Evolutionary conservation across 352 stramenopile genomes (phyloP), one percentile per base, ranked within the genome.

Genomic region (Globisporangium acanthophoron): DNA sequence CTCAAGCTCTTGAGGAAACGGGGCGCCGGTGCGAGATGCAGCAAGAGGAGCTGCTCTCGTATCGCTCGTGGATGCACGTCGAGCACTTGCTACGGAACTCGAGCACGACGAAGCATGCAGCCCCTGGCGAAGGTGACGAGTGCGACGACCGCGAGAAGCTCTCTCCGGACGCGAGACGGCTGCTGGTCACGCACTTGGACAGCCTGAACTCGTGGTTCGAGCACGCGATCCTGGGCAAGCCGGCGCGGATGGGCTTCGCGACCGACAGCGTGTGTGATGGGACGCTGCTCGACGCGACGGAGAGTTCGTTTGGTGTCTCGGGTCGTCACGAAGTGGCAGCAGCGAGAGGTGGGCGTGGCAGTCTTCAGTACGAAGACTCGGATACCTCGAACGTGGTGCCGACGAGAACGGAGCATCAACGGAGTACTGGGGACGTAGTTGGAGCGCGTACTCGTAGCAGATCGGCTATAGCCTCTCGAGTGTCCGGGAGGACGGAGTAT

Each of bases 151-250:
- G 18, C 11, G 41, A 29, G 51, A 50, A 45, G 21, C 43, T 58
- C n/a, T 50, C 64, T 2, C 35, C 21, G 20, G 52, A 71, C 43
- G 54, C 55, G 27, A 58, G 73, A 21, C 41, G 58, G 5, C 31
- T 72, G 16, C 59, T 85, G 47, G 63, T 71, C 33, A 70, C 72
- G 18, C 65, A 87, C 40, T 48, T 87, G 40, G 72, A 65, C 40
- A 83, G 68, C 41, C 46, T 87, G 2, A 69, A 87, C 35, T 52
- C 50, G 50, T 87, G 77, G 77, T 87, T 87, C 35, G 67, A 74
- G 11, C 46, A 66, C 51, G 61, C 73, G 18, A 84, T 87, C 51
- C 44, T 69, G 44, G 9, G 65, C 52, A 58, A 65, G 70, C 18
- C 24, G 35, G 39, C 47, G 15, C 7, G 40, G 3, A 52, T 27